These are phyloP conservation scores for Aureobasidium sp. DNA, from an alignment of 2,329 filamentous ascomycete genomes.

Conservation along the genomic window DNA sequence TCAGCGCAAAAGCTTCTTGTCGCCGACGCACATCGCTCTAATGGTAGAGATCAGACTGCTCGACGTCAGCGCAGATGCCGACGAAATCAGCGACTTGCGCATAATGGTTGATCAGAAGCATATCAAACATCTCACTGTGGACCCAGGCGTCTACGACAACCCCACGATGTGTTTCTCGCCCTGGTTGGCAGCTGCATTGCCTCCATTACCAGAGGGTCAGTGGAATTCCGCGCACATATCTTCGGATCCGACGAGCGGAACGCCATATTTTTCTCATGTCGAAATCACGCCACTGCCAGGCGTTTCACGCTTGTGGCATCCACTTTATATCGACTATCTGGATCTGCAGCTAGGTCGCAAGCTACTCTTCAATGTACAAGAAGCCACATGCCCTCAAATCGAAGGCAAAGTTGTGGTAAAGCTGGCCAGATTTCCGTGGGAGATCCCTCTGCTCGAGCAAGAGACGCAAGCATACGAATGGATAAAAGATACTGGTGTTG, in stretches of 20 bases:
- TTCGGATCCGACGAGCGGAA: constrained; percentile 22
- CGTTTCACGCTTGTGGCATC: constrained; percentile 33
- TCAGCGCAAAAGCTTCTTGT: no score
- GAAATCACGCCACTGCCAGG: constrained; percentile 13
- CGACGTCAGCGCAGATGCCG: constrained; percentile 19
- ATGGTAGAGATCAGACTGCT: constrained; percentile 13
- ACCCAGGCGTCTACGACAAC: constrained; percentile 28
- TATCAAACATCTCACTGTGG: constrained; percentile 39
- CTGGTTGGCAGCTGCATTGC: constrained; percentile 29
- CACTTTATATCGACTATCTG: constrained; percentile 30
- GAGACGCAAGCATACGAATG: constrained; percentile 35
- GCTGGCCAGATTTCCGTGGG: constrained; percentile 34
- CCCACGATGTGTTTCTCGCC: constrained; percentile 32
- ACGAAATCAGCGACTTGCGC: constrained; percentile 31
- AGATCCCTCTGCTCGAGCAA: constrained; percentile 31
- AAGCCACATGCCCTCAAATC: constrained; percentile 9
- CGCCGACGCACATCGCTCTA: neutral
- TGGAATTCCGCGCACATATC: constrained; percentile 37
- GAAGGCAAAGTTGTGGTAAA: constrained; percentile 28
- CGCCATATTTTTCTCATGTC: constrained; percentile 16
- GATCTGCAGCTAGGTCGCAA: constrained; percentile 23
- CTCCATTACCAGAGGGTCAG: constrained; percentile 33
- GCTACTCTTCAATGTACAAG: constrained; percentile 20
- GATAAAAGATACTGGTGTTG: constrained; percentile 31
- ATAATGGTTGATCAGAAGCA: constrained; percentile 32